A percentile compares a stretch with the other conserved stretches of the same genome.
phyloP scores from a whole-genome alignment of 805 yeast species.

The Metschnikowia sp. region DNA sequence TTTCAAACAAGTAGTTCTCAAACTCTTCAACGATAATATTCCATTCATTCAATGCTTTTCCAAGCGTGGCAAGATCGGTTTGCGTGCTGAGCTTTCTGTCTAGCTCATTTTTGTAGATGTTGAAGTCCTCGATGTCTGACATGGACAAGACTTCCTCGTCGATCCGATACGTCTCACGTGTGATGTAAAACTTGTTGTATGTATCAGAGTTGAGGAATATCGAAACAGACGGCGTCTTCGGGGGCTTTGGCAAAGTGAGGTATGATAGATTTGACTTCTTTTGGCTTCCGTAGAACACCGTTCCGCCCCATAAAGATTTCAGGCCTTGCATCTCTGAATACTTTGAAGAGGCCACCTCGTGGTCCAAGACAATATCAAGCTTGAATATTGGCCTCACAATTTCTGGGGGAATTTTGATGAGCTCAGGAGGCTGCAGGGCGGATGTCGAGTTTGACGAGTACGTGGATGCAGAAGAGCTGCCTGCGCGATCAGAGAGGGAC shows the following conservation, averaged over 20 bases:
- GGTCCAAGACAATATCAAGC: conserved; percentile 45
- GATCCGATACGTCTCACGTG: conserved; percentile 19
- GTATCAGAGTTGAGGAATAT: conserved; percentile 24
- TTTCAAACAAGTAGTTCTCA: conserved; percentile 35
- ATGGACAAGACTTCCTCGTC: conserved; percentile 13
- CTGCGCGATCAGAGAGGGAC: conserved; percentile 18
- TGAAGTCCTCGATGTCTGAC: conserved; percentile 8
- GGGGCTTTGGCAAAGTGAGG: conserved; percentile 14
- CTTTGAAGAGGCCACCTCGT: conserved; percentile 35
- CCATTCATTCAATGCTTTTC: conserved; percentile 53
- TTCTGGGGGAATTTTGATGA: conserved; percentile 43
- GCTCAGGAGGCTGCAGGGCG: conserved; percentile 39
- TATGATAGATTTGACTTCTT: conserved; percentile 1
- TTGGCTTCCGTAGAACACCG: conserved; percentile 8
- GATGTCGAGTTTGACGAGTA: conserved; percentile 6
- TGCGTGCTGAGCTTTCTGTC: background rate
- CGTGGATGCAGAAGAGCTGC: conserved; percentile 12
- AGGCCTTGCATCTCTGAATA: conserved; percentile 14
- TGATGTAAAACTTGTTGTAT: conserved; percentile 26
- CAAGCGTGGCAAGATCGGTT: conserved; percentile 24
- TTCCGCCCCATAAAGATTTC: conserved; percentile 3
- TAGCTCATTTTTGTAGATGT: conserved; percentile 1
- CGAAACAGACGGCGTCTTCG: conserved; percentile 15
- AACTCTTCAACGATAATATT: conserved; percentile 44
- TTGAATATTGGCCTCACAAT: conserved; percentile 43